These are phyloP conservation scores for Triticum monococcum DNA, from an alignment of 176 grass and related monocot genomes.

Conservation along the genomic window DNA sequence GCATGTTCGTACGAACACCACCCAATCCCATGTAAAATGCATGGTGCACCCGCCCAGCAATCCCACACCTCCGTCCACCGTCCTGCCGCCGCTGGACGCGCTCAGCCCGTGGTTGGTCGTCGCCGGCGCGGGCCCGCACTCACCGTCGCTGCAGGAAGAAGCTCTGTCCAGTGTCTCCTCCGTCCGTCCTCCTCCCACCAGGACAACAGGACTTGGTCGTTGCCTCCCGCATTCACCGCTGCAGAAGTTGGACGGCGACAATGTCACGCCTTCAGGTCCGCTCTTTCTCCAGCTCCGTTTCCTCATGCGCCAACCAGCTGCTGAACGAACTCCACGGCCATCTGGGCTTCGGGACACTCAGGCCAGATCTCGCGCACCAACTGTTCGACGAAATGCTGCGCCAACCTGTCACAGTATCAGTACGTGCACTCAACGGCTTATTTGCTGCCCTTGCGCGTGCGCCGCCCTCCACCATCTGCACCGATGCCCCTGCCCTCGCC, in stretches of 20 bases:
- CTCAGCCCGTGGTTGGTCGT: not conserved
- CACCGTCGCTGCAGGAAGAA: not conserved
- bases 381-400: not conserved
- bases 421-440: not conserved
- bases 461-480: not conserved
- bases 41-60: not conserved
- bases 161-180: not conserved
- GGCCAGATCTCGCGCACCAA: not conserved
- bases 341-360: not conserved
- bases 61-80: not conserved
- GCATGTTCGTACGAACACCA: too few species aligned
- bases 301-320: not conserved
- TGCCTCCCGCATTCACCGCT: not conserved
- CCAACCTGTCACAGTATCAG: not conserved
- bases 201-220: too few species aligned
- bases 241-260: not conserved
- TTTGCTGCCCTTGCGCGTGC: not conserved
- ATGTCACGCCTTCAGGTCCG: not conserved
- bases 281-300: not conserved
- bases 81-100: not conserved
- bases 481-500: not conserved
- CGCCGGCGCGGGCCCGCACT: not conserved
- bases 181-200: not conserved
- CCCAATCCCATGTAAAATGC: too few species aligned
- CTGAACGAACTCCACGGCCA: not conserved